Percentiles rank a stretch among this genome's conserved stretches.
phyloP scores from a whole-genome alignment of 495 filamentous ascomycete genomes.

The Astrocystis sublimbata region DNA sequence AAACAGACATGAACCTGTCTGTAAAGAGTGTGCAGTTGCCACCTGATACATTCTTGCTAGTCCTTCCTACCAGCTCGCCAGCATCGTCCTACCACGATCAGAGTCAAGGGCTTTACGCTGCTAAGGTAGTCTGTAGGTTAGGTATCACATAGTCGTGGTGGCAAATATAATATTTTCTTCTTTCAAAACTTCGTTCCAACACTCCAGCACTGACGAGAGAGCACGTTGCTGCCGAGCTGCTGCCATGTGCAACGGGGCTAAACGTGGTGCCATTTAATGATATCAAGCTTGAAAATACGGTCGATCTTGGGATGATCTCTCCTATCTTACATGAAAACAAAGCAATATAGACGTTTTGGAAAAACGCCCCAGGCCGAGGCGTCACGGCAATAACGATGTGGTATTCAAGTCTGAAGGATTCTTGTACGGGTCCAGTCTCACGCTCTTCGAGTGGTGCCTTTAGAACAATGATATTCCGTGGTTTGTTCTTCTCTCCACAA shows the following conservation, averaged over 20 bases:
- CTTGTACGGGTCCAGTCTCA: background rate
- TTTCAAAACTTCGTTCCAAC: background rate
- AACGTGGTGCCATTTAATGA: background rate
- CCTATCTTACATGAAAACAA: background rate
- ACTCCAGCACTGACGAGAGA: background rate
- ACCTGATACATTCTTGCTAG: slow-evolving; percentile 17
- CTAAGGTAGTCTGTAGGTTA: background rate
- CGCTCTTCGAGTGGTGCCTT: slow-evolving; percentile 8
- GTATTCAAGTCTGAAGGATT: background rate
- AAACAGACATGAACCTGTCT: slow-evolving; percentile 12
- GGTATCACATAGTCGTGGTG: background rate
- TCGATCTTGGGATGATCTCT: slow-evolving; percentile 2
- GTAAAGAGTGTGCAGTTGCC: slow-evolving; percentile 10
- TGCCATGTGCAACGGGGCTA: background rate
- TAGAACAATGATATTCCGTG: slow-evolving; percentile 9
- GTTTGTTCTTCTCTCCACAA: background rate
- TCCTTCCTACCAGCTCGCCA: too few relatives aligned
- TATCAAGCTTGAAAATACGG: background rate
- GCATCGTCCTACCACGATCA: slow-evolving; percentile 5
- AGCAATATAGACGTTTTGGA: background rate
- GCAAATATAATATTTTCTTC: background rate
- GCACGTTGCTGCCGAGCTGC: background rate
- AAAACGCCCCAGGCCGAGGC: slow-evolving; percentile 7
- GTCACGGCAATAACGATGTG: background rate
- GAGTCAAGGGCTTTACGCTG: too few relatives aligned